These are phyloP conservation scores for Gaultheria prostrata DNA, from an alignment of 148 eudicot species.

Conservation along the genomic window DNA sequence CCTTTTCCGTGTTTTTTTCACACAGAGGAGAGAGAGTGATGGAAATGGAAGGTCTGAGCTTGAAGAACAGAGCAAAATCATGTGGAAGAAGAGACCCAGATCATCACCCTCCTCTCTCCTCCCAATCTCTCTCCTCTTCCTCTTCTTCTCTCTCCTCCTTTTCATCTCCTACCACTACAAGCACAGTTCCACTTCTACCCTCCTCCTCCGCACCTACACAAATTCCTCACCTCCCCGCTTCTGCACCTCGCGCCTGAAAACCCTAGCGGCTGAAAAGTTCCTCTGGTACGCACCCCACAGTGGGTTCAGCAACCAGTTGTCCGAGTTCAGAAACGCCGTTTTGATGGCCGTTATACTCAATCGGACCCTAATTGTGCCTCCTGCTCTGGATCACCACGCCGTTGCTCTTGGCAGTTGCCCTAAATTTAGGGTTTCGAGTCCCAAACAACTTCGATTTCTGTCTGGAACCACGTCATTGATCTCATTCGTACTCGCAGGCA, in stretches of 20 bases:
- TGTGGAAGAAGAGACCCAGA: slow-evolving; percentile 33
- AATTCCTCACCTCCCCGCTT: slow-evolving; percentile 25
- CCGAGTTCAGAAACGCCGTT: slow-evolving; percentile 73
- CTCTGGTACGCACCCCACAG: slow-evolving; percentile 89
- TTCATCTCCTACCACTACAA: slow-evolving; percentile 34
- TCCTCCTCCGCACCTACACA: slow-evolving; percentile 21
- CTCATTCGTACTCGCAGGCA: slow-evolving; percentile 60
- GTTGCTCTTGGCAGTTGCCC: slow-evolving; percentile 96
- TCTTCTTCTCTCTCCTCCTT: slow-evolving; percentile 34
- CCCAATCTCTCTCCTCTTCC: slow-evolving; percentile 27
- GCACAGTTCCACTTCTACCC: slow-evolving; percentile 21
- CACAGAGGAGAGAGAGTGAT: background rate
- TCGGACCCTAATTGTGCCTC: slow-evolving; percentile 81
- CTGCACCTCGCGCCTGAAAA: slow-evolving; percentile 23
- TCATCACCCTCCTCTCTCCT: slow-evolving; percentile 22
- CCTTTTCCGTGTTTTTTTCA: no score
- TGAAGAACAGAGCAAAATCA: slow-evolving; percentile 13
- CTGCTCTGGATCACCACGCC: slow-evolving; percentile 87
- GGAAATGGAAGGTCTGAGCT: slow-evolving; percentile 12
- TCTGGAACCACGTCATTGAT: slow-evolving; percentile 68
- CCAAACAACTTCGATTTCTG: slow-evolving; percentile 45
- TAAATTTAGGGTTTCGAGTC: slow-evolving; percentile 71
- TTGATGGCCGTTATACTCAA: slow-evolving; percentile 66
- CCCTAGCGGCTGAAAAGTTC: slow-evolving; percentile 39
- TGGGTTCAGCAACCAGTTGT: slow-evolving; percentile 94